Evolutionary conservation across 768 basidiomycete species (phyloP), one percentile per base, ranked within the genome.

Genomic region (Rhodosporidiobolus sp.): DNA sequence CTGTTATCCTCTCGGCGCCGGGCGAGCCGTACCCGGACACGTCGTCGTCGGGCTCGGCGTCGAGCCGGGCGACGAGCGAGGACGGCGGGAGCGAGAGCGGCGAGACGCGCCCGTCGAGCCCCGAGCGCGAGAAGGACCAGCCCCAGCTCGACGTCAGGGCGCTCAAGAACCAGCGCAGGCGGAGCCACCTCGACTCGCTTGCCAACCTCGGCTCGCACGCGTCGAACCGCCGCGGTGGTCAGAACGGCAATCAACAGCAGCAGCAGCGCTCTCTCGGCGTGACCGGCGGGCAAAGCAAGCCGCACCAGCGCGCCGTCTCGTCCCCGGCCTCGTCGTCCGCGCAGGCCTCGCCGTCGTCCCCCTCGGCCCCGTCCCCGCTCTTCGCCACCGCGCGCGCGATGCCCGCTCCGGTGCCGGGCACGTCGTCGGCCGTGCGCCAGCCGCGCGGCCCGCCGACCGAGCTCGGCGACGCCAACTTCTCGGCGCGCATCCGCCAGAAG

Each of bases 21-120:
- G 72, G 72, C n/a, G 67, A 73, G 54, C 67, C 72, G 11, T 73
- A 68, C 63, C 72, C 72, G 1, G 72, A 73, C 54, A 73, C 67
- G 26, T 64, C 62, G 3, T 65, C 64, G 5, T 69, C 67, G n/a
- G 63, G 63, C 2, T 68, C 72, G 4, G 50, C 61, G 6, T 38
- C 48, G 28, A 7, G 8, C 38, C 38, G 38, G 8, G 28, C 24
- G 38, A 4, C 43, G 12, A 14, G 12, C 34, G 24, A 11, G 20
- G 38, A n/a, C 26, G 43, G 28, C 22, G 60, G 54, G 7, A 50
- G 48, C 11, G 71, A 72, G 32, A 58, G 60, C 12, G 70, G 65
- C 52, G 66, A 72, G 32, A 72, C 71, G 32, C 46, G 71, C 3
- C 71, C 71, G 0, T 67, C 71, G 48, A 46, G 62, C 16, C 71